Conservation (phyloP, 331 rosid species). For the Prunus yedoensis region DNA sequence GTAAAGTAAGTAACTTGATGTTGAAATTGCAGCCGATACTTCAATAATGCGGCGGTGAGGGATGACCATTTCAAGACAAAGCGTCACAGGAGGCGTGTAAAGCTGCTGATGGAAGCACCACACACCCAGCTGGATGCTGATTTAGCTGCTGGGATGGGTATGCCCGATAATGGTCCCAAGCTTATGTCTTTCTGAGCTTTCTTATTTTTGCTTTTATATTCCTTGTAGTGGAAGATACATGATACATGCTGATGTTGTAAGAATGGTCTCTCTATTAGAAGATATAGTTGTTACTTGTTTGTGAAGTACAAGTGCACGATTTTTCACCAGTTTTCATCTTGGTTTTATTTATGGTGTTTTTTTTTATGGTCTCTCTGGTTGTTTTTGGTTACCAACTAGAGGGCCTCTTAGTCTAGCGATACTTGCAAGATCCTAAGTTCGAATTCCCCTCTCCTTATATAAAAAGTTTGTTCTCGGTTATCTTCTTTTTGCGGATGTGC, state of each 20-base stretch:
- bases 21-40: constrained; percentile 71
- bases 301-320: not conserved
- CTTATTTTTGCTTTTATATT: not conserved
- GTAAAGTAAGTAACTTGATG: not conserved
- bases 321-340: not conserved
- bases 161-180: constrained; percentile 96
- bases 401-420: no score
- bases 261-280: not conserved
- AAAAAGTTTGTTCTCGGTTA: no score
- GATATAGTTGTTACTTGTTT: not conserved
- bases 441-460: no score
- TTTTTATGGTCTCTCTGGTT: not conserved
- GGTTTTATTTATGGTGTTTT: not conserved
- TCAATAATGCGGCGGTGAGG: constrained; percentile 66
- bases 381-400: no score
- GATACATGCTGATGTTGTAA: constrained; percentile 9
- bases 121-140: constrained; percentile 95
- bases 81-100: constrained; percentile 70
- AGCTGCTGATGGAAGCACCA: constrained; percentile 83
- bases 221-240: constrained; percentile 7
- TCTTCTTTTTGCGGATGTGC: no score
- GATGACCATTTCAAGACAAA: constrained; percentile 91
- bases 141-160: constrained; percentile 93
- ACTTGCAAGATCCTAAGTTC: no score
- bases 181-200: constrained; percentile 66